Evolutionary conservation across 2,329 filamentous ascomycete species (phyloP).

Genomic region (Claviceps citrina): DNA sequence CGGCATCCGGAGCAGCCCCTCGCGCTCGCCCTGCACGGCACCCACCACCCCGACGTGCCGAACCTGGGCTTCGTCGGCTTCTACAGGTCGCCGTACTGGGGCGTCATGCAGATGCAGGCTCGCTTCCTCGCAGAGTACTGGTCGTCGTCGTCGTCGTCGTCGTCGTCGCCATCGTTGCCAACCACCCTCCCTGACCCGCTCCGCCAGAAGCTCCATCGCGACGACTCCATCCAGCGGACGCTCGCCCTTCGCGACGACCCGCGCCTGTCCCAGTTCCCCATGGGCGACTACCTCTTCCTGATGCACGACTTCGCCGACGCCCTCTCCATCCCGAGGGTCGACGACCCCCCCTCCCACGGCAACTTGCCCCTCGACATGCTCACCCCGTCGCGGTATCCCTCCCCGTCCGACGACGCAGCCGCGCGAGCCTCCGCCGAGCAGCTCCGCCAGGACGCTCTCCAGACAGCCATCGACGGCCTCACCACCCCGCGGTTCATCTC

Average conservation of each 20-base stretch:
- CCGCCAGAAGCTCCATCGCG: conserved; percentile 24
- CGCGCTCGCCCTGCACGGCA: conserved; percentile 52
- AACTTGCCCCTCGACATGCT: conserved; percentile 35
- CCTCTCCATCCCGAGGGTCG: conserved; percentile 32
- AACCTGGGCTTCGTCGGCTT: conserved; percentile 67
- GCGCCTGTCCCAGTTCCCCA: conserved; percentile 56
- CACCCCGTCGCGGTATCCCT: conserved; percentile 39
- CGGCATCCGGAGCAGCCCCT: conserved; percentile 42
- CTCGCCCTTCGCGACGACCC: conserved; percentile 35
- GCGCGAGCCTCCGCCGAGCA: conserved; percentile 22
- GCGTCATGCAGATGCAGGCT: conserved; percentile 76
- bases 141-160: conserved; percentile 27
- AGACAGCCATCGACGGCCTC: conserved; percentile 26
- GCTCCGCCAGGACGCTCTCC: conserved; percentile 31
- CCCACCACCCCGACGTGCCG: conserved; percentile 43
- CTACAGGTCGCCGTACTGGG: conserved; percentile 75
- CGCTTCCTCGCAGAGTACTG: conserved; percentile 50
- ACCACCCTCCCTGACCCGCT: conserved; percentile 17
- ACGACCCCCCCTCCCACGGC: conserved; percentile 23
- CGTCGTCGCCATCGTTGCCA: conserved; percentile 11
- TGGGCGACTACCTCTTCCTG: conserved; percentile 65
- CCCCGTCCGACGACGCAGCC: conserved; percentile 21
- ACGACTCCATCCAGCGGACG: conserved; percentile 30
- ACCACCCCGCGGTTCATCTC: conserved; percentile 39
- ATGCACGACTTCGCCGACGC: conserved; percentile 54